Percentiles rank a stretch among this genome's conserved stretches.
Evolutionary conservation across 2,329 filamentous ascomycete genomes (phyloP).

Genomic region (Chrysoporthe deuterocubensis): DNA sequence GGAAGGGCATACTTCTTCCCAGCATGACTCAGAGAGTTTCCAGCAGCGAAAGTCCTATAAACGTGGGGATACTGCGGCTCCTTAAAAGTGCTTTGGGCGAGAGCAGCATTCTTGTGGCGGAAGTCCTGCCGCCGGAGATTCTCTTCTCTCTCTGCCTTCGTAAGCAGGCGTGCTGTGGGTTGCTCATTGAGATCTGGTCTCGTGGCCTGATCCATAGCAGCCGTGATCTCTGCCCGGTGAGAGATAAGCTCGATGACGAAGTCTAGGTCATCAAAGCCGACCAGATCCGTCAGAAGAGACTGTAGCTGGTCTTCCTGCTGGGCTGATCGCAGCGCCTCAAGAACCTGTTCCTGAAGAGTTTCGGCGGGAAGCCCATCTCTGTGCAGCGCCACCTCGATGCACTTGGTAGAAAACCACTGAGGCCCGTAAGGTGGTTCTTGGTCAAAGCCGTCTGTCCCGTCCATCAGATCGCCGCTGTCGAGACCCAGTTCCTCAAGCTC

Average conservation of each 20-base stretch:
- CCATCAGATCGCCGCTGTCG: constrained; percentile 44
- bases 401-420: constrained; percentile 74
- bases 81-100: constrained; percentile 73
- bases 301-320: constrained; percentile 84
- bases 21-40: constrained; percentile 79
- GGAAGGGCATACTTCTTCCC: constrained; percentile 86
- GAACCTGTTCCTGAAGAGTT: constrained; percentile 78
- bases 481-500: constrained; percentile 62
- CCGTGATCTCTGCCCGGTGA: constrained; percentile 70
- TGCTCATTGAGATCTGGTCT: constrained; percentile 36
- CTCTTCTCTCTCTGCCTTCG: constrained; percentile 77
- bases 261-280: constrained; percentile 93
- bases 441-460: constrained; percentile 41
- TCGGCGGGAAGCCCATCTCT: constrained; percentile 70
- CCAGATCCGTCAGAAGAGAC: constrained; percentile 82
- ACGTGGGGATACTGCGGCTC: constrained; percentile 90
- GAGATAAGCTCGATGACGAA: constrained; percentile 89
- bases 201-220: constrained; percentile 39
- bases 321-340: constrained; percentile 72
- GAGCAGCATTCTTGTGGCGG: constrained; percentile 77
- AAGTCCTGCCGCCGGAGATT: constrained; percentile 75
- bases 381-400: constrained; percentile 64
- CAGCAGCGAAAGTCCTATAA: constrained; percentile 80
- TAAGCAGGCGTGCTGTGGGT: constrained; percentile 62
- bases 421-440: constrained; percentile 51